Conservation (phyloP, 495 filamentous ascomycete species). For the Daldinia vernicosa region DNA sequence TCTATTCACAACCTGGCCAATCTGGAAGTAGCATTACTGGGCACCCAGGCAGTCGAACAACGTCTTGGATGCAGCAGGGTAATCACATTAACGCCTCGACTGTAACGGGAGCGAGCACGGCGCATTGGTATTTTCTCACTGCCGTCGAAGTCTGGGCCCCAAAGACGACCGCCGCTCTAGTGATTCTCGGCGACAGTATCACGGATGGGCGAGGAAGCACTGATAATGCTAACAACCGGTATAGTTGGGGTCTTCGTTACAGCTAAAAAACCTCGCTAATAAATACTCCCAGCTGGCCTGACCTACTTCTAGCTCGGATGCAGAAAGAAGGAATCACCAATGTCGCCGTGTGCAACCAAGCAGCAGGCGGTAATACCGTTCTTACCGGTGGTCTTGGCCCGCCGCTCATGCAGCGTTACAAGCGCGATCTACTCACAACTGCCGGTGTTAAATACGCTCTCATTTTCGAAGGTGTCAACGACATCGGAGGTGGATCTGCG, state of each 20-base stretch:
- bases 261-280: conserved; percentile 11
- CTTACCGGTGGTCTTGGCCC: conserved; percentile 71
- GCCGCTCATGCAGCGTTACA: conserved; percentile 66
- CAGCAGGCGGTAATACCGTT: conserved; percentile 76
- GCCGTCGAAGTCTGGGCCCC: conserved; percentile 67
- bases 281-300: conserved; percentile 64
- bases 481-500: conserved; percentile 63
- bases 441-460: conserved; percentile 68
- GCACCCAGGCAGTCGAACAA: conserved; percentile 75
- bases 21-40: conserved; percentile 65
- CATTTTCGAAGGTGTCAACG: conserved; percentile 80
- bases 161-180: conserved; percentile 55
- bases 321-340: conserved; percentile 56
- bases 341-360: conserved; percentile 72
- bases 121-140: conserved; percentile 69
- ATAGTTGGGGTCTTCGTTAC: conserved; percentile 15
- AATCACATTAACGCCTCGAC: conserved; percentile 60
- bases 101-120: conserved; percentile 55
- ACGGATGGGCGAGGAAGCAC: conserved; percentile 74
- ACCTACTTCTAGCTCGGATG: conserved; percentile 67
- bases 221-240: conserved; percentile 72
- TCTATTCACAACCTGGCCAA: conserved; percentile 69
- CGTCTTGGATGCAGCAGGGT: conserved; percentile 64
- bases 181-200: conserved; percentile 77
- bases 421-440: conserved; percentile 69